Evolutionary conservation across 176 grass and related monocot species (phyloP).

Genomic region (Rhynchospora pubera): DNA sequence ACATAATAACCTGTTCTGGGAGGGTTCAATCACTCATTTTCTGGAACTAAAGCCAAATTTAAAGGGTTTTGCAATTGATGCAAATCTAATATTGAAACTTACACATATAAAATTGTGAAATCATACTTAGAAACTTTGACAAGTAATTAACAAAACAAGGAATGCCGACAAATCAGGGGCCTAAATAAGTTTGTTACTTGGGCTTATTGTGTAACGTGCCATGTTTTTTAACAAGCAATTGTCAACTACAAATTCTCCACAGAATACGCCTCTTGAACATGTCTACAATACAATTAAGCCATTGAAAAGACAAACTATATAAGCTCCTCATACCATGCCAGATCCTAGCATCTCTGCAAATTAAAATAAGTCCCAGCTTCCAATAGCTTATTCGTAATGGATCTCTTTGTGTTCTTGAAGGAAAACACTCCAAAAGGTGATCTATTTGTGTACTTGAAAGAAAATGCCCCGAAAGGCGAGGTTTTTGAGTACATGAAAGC

Average conservation of each 20-base stretch:
- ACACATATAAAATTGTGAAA: background rate
- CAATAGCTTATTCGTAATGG: background rate
- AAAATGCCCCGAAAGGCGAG: background rate
- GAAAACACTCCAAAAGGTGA: background rate
- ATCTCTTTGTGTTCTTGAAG: background rate
- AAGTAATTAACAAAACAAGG: background rate
- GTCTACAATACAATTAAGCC: background rate
- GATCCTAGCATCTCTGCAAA: background rate
- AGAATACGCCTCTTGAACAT: background rate
- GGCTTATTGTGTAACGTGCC: background rate
- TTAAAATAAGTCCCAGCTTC: background rate
- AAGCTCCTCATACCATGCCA: background rate
- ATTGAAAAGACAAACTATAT: background rate
- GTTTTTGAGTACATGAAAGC: background rate
- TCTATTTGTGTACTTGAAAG: constrained; percentile 5
- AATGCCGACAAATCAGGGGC: background rate
- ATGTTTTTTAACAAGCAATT: background rate
- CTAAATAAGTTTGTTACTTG: background rate
- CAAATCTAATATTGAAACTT: background rate
- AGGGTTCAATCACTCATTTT: too few relatives aligned
- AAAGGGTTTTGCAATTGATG: background rate
- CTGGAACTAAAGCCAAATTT: background rate
- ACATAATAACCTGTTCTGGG: background rate
- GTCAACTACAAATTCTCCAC: background rate
- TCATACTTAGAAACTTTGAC: background rate